Evolutionary conservation across 1,139 yeast genomes (phyloP).

Genomic region (Fermentozyma sake): DNA sequence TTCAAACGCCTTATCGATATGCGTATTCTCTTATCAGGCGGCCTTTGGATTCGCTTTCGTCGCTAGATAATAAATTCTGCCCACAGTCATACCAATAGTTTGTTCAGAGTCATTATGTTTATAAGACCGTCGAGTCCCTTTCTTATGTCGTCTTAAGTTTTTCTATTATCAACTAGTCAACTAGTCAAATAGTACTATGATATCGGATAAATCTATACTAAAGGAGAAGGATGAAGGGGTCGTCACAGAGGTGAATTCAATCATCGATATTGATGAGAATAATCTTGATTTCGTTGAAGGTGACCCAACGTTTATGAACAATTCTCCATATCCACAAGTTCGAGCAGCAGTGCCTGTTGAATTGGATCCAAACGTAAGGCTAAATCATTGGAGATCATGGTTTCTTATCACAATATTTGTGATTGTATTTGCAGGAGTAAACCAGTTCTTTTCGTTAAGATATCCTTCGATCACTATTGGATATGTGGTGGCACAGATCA

Average conservation of each 20-base stretch:
- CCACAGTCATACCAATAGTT: too few relatives aligned
- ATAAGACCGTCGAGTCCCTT: too few relatives aligned
- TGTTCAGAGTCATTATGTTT: too few relatives aligned
- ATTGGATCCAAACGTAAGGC: constrained; percentile 11
- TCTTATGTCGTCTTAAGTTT: too few relatives aligned
- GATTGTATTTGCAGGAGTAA: constrained; percentile 19
- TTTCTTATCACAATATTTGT: constrained; percentile 13
- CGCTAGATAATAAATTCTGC: too few relatives aligned
- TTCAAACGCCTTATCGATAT: too few relatives aligned
- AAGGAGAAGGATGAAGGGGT: constrained; percentile 1
- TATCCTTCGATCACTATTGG: constrained; percentile 20
- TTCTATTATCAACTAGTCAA: too few relatives aligned
- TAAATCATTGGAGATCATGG: constrained; percentile 17
- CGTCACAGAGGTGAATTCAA: constrained; percentile 2
- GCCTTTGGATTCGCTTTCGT: too few relatives aligned
- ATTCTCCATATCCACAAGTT: constrained; percentile 22
- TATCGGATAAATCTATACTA: too few relatives aligned
- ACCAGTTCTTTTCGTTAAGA: constrained; percentile 21
- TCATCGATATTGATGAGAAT: constrained; percentile 10
- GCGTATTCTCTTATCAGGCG: too few relatives aligned
- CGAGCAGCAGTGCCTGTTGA: constrained; percentile 15
- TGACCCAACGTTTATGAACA: constrained; percentile 20
- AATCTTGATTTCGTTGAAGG: constrained; percentile 19
- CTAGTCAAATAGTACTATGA: too few relatives aligned
- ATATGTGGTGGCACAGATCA: constrained; percentile 19